phyloP scores from a whole-genome alignment of 805 yeast genomes.

The Starmerella asiatica region DNA sequence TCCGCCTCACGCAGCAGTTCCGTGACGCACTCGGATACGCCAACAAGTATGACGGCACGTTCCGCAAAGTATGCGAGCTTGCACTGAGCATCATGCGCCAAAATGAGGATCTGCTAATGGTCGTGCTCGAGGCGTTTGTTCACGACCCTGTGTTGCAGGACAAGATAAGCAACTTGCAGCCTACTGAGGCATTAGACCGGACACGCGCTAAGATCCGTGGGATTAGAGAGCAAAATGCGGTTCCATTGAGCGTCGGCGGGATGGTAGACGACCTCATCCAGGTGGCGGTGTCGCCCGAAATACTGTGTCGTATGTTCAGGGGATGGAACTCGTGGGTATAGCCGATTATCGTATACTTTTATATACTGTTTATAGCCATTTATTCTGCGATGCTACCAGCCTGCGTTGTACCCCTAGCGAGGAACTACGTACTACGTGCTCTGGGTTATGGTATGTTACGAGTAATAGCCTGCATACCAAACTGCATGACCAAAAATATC shows the following conservation, averaged over 20 bases:
- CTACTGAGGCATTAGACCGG: slow-evolving; percentile 44
- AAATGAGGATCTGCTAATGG: slow-evolving; percentile 75
- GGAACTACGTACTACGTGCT: too few species aligned
- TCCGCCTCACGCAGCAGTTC: slow-evolving; percentile 76
- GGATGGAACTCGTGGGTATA: slow-evolving; percentile 81
- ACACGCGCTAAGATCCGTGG: slow-evolving; percentile 76
- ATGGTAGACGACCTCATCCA: slow-evolving; percentile 83
- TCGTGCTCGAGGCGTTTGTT: slow-evolving; percentile 78
- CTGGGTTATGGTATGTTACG: too few species aligned
- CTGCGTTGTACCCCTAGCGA: too few species aligned
- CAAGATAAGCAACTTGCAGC: slow-evolving; percentile 26
- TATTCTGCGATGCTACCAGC: too few species aligned
- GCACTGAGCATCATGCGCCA: slow-evolving; percentile 57
- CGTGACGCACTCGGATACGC: slow-evolving; percentile 74
- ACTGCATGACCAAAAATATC: too few species aligned
- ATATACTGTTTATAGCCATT: too few species aligned
- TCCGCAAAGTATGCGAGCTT: slow-evolving; percentile 73
- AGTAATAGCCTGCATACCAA: too few species aligned
- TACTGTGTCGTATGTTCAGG: slow-evolving; percentile 72
- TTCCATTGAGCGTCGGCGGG: slow-evolving; percentile 81
- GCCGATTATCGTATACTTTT: too few species aligned
- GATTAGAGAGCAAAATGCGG: slow-evolving; percentile 61
- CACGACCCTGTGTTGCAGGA: slow-evolving; percentile 73
- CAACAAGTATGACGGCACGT: slow-evolving; percentile 79
- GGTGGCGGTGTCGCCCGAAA: slow-evolving; percentile 60